Base-by-base conservation (phyloP, 1,139 yeast genomes). In the Fermentozyma sake region DNA sequence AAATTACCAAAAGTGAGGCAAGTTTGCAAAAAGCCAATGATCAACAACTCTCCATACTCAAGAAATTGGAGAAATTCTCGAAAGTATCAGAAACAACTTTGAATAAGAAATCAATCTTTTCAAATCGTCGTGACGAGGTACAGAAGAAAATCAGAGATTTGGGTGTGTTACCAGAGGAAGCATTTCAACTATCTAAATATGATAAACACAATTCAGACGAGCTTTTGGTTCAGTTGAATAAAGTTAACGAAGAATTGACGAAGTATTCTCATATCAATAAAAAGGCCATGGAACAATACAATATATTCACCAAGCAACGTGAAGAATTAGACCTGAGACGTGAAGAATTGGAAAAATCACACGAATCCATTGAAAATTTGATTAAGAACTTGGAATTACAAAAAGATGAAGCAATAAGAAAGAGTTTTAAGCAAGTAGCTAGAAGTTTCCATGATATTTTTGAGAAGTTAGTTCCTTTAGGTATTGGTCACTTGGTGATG, bases 111-210 rank as follows among this genome's bases (percentile, higher is more conserved):
- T 66, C 84, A 1, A 56, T 80, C 7, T 56, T 85, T 31, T 50
- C 61, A 6, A 62, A 68, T 27, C 71, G 95, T 39, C 72, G 84
- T 37, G 85, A 81, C 30, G 93, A 83, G 40, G 58, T 85, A 14
- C 81, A 79, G 38, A 73, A 72, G 37, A 82, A 76, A 44, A 81
- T 87, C 25, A 69, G 93, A 34, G 95, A 85, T 28, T 60, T 89
- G 28, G 96, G 96, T 7, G 82, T 85, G 1, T 62, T 89, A 16
- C 93, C 96, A 0, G 96, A 87, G 46, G 91, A 85, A 34, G 89
- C 94, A 0, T 78, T 85, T 41, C 59, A 60, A 20, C 43, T 45
- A 17, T 49, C 52, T 1, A 63, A 65, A 6, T 61, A 49, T 30
- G 68, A 71, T 15, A 66, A 59, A 34, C 61, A 58, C 27, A 55